Percentiles rank a stretch among this genome's conserved stretches.
Conservation (phyloP, 1,139 yeast species). For the Suhomyces terraborum region DNA sequence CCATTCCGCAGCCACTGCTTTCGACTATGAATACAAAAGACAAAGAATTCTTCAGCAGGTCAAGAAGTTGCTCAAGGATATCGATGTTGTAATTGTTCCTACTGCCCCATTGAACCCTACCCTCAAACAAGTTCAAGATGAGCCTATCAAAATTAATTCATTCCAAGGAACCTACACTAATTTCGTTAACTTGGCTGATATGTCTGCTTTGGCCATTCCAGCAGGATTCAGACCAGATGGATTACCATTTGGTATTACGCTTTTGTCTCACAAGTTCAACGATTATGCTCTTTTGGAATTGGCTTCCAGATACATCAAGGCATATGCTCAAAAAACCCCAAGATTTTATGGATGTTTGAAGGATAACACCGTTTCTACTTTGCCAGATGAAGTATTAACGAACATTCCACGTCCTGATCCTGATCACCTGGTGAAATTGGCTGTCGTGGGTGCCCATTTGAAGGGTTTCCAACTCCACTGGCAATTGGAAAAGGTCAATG, state of each 20-base stretch:
- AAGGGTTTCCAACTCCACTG: constrained; percentile 88
- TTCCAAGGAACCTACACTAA: constrained; percentile 96
- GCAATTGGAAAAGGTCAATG: constrained; percentile 87
- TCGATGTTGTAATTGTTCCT: constrained; percentile 84
- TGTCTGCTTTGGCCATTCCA: constrained; percentile 90
- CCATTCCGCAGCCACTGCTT: constrained; percentile 79
- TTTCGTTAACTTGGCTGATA: constrained; percentile 90
- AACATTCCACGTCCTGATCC: constrained; percentile 40
- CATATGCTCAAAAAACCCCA: constrained; percentile 26
- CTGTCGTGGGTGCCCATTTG: constrained; percentile 96
- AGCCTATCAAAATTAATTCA: constrained; percentile 84
- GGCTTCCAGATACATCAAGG: constrained; percentile 67
- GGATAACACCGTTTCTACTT: constrained; percentile 35
- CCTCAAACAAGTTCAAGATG: constrained; percentile 65
- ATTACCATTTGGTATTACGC: constrained; percentile 85
- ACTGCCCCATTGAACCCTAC: constrained; percentile 93
- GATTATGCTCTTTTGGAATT: constrained; percentile 87
- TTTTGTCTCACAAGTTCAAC: constrained; percentile 76
- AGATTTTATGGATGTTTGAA: constrained; percentile 46
- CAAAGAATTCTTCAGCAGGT: constrained; percentile 72
- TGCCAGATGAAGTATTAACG: constrained; percentile 35
- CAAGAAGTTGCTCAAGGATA: constrained; percentile 50
- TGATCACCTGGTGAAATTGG: constrained; percentile 51
- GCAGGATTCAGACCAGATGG: constrained; percentile 85
- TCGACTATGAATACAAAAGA: constrained; percentile 82